Base-by-base conservation (phyloP, 2,329 filamentous ascomycete genomes). In the Trichoderma guizhouense region DNA sequence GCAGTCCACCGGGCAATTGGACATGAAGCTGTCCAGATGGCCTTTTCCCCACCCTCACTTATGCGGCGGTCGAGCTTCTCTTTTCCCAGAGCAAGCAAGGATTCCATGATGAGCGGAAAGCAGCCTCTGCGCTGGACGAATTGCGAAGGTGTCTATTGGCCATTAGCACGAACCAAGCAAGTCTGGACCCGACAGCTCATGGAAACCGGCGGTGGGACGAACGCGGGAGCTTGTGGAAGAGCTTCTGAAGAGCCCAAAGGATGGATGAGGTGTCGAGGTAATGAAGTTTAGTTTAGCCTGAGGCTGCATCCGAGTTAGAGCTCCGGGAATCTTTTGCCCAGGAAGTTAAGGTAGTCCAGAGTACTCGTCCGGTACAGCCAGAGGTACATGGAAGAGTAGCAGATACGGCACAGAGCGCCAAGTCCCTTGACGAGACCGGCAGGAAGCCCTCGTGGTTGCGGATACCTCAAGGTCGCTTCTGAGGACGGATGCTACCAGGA, bases 391-490 rank as follows among this genome's bases (percentile, higher is more conserved):
- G 7, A 1, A 15, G 9, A 9, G 18, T 12, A 51, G 43, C 43
- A 51, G 43, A 51, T 7, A 8, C 12, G 32, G 24, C 26, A 39
- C 21, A 32, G 30, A 9, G 64, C 32, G 32, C n/a, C 14, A 39
- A 39, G 43, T 69, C 60, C 66, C 66, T 53, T 69, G 55, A 51
- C 39, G 36, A 47, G 53, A 21, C 36, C 55, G 55, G 55, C 36
- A 61, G 39, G 55, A 69, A 61, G 66, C 66, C 55, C 66, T 69
- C 66, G 66, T 69, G 66, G 66, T 30, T 69, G 66, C 66, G 66
- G 55, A 69, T 61, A 68, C 65, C 65, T 57, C 32, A 57, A 57
- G 30, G 47, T 39, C 18, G 64, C 51, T 67, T 36, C 51, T 5
- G 5, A 15, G 5, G 4, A 39, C 36, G 36, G 36, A 39, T 36